Conservation (phyloP, 2,329 filamentous ascomycete genomes). For the Achaetomium macrosporum region DNA sequence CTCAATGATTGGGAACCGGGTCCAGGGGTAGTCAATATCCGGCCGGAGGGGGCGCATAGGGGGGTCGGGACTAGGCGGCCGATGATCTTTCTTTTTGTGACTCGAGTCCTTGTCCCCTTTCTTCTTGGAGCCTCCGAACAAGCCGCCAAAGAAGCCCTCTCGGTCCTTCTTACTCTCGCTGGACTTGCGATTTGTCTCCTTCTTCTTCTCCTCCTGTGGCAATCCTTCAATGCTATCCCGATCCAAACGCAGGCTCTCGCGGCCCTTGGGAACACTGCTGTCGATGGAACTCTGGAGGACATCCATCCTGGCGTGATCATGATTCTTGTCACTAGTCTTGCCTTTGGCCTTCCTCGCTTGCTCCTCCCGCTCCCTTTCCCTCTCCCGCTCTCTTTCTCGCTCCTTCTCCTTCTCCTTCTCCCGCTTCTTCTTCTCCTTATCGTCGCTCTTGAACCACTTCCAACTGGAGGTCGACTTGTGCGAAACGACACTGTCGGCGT, state of each 20-base stretch:
- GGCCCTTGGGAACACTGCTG: conserved; percentile 54
- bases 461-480: conserved; percentile 73
- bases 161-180: conserved; percentile 82
- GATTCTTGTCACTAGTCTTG: conserved; percentile 58
- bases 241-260: conserved; percentile 80
- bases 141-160: conserved; percentile 85
- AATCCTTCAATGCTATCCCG: conserved; percentile 66
- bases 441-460: conserved; percentile 79
- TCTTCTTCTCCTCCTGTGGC: conserved; percentile 75
- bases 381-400: conserved; percentile 44
- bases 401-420: conserved; percentile 46
- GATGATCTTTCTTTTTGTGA: conserved; percentile 67
- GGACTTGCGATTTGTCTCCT: conserved; percentile 68
- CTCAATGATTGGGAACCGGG: conserved; percentile 87
- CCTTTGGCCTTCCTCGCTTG: conserved; percentile 44
- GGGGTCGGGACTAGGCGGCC: conserved; percentile 75
- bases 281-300: conserved; percentile 86
- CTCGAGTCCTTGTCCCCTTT: conserved; percentile 70
- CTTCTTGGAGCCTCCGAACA: conserved; percentile 88
- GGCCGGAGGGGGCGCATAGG: conserved; percentile 66
- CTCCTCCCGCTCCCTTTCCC: conserved; percentile 59
- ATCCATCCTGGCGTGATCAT: conserved; percentile 79
- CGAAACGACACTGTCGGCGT: conserved; percentile 63
- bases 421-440: conserved; percentile 64
- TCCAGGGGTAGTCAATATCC: conserved; percentile 95